These are phyloP conservation scores for Acephala macrosclerotiorum DNA, from an alignment of 2,329 filamentous ascomycete genomes.

Conservation along the genomic window DNA sequence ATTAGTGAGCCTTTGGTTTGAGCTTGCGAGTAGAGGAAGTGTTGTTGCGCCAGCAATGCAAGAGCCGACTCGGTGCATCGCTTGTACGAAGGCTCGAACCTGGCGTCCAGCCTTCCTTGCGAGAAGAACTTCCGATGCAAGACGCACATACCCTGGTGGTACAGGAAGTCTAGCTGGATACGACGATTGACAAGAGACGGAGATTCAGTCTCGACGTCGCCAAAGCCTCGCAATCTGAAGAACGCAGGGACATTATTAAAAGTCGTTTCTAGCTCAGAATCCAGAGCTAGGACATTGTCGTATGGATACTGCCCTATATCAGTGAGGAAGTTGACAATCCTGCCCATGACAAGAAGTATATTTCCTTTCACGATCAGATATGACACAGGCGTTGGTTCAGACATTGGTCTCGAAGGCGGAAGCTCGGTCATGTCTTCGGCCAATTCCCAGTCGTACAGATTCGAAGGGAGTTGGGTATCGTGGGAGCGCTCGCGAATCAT, in stretches of 20 bases:
- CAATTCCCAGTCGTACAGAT: constrained; percentile 81
- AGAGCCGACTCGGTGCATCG: constrained; percentile 42
- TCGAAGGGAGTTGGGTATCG: constrained; percentile 76
- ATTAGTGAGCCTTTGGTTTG: constrained; percentile 5
- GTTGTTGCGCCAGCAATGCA: constrained; percentile 35
- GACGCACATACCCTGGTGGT: constrained; percentile 31
- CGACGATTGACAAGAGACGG: constrained; percentile 84
- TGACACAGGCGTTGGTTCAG: constrained; percentile 75
- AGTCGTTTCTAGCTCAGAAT: constrained; percentile 64
- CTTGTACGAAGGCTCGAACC: constrained; percentile 26
- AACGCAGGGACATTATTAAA: constrained; percentile 76
- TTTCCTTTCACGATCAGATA: constrained; percentile 79
- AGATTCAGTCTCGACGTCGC: constrained; percentile 70
- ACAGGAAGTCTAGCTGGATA: constrained; percentile 64
- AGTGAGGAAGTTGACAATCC: constrained; percentile 69
- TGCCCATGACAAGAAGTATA: constrained; percentile 71
- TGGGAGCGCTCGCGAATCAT: constrained; percentile 77
- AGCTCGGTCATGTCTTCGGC: constrained; percentile 69
- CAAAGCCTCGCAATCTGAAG: constrained; percentile 76
- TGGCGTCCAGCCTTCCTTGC: constrained; percentile 24
- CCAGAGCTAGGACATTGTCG: constrained; percentile 67
- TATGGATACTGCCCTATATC: constrained; percentile 60
- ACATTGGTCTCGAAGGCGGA: constrained; percentile 70
- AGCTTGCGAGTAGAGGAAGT: constrained; percentile 27
- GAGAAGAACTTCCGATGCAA: constrained; percentile 33